Base-by-base conservation (phyloP, 352 stramenopile genomes). In the Phytophthora sp. region DNA sequence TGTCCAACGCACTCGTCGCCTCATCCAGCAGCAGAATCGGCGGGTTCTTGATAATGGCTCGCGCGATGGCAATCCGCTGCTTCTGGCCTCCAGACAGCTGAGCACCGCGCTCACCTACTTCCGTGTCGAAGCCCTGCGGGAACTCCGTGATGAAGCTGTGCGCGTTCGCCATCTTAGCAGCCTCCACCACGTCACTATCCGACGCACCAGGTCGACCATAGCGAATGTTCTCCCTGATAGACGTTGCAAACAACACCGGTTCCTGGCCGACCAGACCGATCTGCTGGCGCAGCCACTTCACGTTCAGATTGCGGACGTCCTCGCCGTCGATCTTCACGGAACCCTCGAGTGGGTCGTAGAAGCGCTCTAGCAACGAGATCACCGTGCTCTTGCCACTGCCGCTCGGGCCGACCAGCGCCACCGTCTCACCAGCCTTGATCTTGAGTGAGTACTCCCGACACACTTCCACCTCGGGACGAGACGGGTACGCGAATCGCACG, bases 61-160 rank as follows among this genome's bases (percentile, higher is more conserved):
- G 79, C 9, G 95, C 94, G 52, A 99, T 98, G 6, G 91, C 91
- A 60, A 98, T 93, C 12, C 96, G 76, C 27, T 90, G 78, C 55
- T 98, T 98, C 79, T 99, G 95, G 7, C 97, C 97, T 34, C 96
- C 96, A 5, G 84, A 98, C 10, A 99, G 73, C 43, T 95, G 82
- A 6, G 74, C 69, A 7, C 92, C 91, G 20, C 78, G 69, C 55
- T 98, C 94, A 31, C 94, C 93, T 17, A 98, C 88, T 24, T 89
- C 68, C 0, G 95, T 98, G 26, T 90, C 76, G 46, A 97, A 97
- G 13, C 87, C 76, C n/a, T 97, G 75, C 0, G 91, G 87, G 45
- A 98, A 96, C 9, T 79, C 50, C 46, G 67, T 77, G 49, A 98
- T 97, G 57, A 99, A 98, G 27, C 88, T 76, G 56, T 96, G 94